Evolutionary conservation across 2,329 filamentous ascomycete species (phyloP), one percentile per base, ranked within the genome.

Genomic region (Aspergillus sp.): DNA sequence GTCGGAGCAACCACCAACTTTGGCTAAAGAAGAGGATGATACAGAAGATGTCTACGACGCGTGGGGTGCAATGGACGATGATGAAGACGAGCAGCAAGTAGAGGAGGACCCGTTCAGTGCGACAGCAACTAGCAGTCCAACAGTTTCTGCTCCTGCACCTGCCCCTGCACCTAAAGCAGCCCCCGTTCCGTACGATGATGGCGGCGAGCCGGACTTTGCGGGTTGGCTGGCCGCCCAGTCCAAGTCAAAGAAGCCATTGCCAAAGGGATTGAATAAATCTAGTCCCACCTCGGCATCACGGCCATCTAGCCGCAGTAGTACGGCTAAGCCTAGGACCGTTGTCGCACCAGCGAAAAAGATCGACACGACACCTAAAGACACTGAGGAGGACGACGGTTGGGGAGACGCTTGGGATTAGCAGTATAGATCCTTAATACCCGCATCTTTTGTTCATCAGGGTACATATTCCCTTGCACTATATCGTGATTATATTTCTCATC

Each of bases 201-300:
- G 90, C 25, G 88, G 89, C 2, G 94, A 99, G 74, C 94, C 94
- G 0, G 95, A 98, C 75, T 98, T 99, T 76, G 94, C 92, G 5
- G 93, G 92, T 5, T 98, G 95, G 93, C 77, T 98, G 21, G 92
- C 91, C 11, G 92, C 93, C 11, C 92, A 97, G 73, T 87, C 90
- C 5, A 84, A 88, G 64, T 86, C 90, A 64, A 97, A 83, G 68
- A 95, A 90, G 66, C 80, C 88, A 2, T 73, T 98, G 57, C 93
- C 94, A 0, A 99, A 96, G 77, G 94, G 94, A 0, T 74, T 98
- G 25, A 78, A 82, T 1, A 96, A 96, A 76, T 70, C 84, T 2
- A 62, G 76, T 1, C 65, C 74, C 13, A 67, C 74, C 8, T 67
- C 75, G 65, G 70, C 73, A 3, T 74, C 73, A 60, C 75, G 80